Evolutionary conservation across 306 rosid genomes (phyloP), one percentile per base, ranked within the genome.

Genomic region (Dicorynia guianensis): DNA sequence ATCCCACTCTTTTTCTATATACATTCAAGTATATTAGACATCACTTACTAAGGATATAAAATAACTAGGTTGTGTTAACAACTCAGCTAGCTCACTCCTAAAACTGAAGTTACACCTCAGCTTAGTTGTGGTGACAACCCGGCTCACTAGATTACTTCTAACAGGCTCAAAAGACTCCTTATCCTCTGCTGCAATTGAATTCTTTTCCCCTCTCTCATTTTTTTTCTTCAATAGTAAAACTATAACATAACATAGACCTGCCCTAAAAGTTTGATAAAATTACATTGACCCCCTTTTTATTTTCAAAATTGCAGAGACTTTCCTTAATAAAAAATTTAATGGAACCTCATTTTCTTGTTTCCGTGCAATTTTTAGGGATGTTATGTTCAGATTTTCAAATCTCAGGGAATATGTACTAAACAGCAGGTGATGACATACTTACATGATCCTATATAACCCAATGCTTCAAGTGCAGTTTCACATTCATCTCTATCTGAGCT

Each of bases 401-500:
- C 30, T 25, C 30, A 25, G 30, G 30, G 30, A 25, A 25, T 25
- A 25, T 66, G 6, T 35, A 33, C 19, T 58, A 44, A 66, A 65
- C 56, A 48, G 20, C 35, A 39, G 40, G 42, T 57, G 73, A 33
- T 69, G 58, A 69, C 85, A 78, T 76, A 84, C 98, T 87, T 90
- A 95, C 98, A 79, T 47, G 88, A 86, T 76, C 99, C 99, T 35
- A 95, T 92, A 73, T 87, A 87, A 80, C 97, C 99, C 76, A 95
- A 78, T 30, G 99, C 96, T 81, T 95, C 99, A 49, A 95, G 84
- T 55, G 97, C 97, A 77, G 89, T 77, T 89, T 92, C 99, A 77
- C 77, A 80, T 76, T 90, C 97, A 72, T 95, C 91, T 52, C 71
- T 84, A 68, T 88, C 91, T 36, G 47, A 90, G 70, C 84, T 76